Conservation (phyloP, 1,284 basidiomycete genomes). For the Cystobasidiaceae sp. region DNA sequence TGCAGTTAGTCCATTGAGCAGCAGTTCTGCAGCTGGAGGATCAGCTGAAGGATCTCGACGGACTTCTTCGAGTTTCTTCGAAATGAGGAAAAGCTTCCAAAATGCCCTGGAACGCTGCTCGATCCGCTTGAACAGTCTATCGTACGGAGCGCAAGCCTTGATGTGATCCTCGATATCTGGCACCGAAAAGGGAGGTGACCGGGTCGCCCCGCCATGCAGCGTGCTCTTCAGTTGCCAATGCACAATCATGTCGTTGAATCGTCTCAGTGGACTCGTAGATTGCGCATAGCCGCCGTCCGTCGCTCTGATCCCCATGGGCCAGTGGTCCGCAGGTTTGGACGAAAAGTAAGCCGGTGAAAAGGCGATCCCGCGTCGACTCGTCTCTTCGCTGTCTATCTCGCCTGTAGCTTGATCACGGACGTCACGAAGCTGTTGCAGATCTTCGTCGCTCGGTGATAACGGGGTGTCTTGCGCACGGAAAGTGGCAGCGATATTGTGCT, state of each 20-base stretch:
- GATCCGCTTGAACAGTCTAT: not conserved
- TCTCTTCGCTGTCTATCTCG: conserved; percentile 37
- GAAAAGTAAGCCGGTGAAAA: conserved; percentile 51
- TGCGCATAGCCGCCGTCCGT: conserved; percentile 66
- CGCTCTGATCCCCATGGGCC: conserved; percentile 63
- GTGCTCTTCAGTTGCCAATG: conserved; percentile 94
- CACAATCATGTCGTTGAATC: conserved; percentile 73
- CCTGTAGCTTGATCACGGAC: conserved; percentile 45
- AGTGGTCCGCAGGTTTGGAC: conserved; percentile 61
- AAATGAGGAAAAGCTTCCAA: conserved; percentile 12
- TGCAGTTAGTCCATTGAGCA: conserved; percentile 18
- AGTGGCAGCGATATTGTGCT: conserved; percentile 61
- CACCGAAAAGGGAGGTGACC: not conserved
- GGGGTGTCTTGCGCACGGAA: conserved; percentile 57
- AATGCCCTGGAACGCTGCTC: conserved; percentile 15
- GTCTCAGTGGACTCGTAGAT: conserved; percentile 81
- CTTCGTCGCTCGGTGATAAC: conserved; percentile 2
- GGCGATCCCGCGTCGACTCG: conserved; percentile 39
- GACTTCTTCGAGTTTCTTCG: not conserved
- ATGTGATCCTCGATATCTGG: conserved; percentile 13
- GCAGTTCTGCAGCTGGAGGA: conserved; percentile 2
- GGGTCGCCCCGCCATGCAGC: conserved; percentile 48
- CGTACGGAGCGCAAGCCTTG: not conserved
- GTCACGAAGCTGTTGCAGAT: conserved; percentile 42
- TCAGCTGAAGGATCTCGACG: conserved; percentile 1